Evolutionary conservation across 2,329 filamentous ascomycete species (phyloP).

Genomic region (Alternaria ventricosa): DNA sequence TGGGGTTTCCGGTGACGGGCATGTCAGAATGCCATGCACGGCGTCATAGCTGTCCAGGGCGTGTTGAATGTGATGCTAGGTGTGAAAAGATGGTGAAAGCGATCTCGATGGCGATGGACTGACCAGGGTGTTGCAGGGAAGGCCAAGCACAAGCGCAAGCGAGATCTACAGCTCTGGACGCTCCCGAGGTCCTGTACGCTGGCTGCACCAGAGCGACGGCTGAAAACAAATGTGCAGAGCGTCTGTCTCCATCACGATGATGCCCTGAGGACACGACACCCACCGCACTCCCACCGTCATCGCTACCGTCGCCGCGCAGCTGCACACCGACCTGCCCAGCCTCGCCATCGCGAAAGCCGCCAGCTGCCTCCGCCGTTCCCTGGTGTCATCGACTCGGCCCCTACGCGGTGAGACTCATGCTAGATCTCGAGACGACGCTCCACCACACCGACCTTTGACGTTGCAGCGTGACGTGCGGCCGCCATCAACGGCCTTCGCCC

Average conservation of each 20-base stretch:
- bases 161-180: neutral
- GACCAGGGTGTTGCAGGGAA: neutral
- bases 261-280: conserved; percentile 1
- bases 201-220: neutral
- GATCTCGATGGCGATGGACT: neutral
- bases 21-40: conserved; percentile 8
- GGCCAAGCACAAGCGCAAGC: neutral
- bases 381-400: neutral
- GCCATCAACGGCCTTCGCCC: conserved; percentile 17
- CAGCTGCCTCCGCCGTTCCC: neutral
- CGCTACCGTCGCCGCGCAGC: neutral
- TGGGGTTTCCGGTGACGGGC: neutral
- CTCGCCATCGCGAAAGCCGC: neutral
- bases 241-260: neutral
- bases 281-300: neutral
- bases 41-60: conserved; percentile 2
- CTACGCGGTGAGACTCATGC: conserved; percentile 4
- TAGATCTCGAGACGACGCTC: conserved; percentile 4
- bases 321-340: neutral
- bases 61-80: neutral
- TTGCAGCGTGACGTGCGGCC: conserved; percentile 16
- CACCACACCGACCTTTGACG: conserved; percentile 12
- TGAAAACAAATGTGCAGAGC: conserved; percentile 5
- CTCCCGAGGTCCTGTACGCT: neutral
- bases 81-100: neutral